A percentile compares a stretch with the other conserved stretches of the same genome.
Conservation (phyloP, 2,329 filamentous ascomycete species). For the Sporothrix sp. region DNA sequence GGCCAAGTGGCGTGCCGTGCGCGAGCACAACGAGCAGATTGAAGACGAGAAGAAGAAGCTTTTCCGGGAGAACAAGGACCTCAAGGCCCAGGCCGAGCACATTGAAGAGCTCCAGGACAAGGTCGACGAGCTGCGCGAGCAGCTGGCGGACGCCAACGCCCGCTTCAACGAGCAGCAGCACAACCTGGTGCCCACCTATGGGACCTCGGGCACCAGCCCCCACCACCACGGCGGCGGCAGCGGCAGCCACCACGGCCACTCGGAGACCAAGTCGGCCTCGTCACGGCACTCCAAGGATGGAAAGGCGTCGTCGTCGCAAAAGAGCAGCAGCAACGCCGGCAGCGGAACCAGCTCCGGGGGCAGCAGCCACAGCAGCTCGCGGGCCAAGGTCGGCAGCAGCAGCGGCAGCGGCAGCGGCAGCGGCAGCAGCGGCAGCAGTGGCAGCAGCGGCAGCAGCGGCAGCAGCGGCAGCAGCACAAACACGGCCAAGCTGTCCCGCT, state of each 20-base stretch:
- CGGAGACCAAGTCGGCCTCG: not conserved
- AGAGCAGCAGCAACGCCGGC: not conserved
- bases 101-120: slow-evolving; percentile 16
- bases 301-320: slow-evolving; percentile 4
- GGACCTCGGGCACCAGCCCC: slow-evolving; percentile 12
- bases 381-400: slow-evolving; percentile 9
- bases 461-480: slow-evolving; percentile 9
- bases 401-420: slow-evolving; percentile 12
- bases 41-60: slow-evolving; percentile 20
- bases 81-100: slow-evolving; percentile 12
- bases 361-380: slow-evolving; percentile 8
- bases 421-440: slow-evolving; percentile 3
- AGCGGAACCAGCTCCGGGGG: slow-evolving; percentile 3
- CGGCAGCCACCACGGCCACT: not conserved
- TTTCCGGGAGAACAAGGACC: slow-evolving; percentile 12
- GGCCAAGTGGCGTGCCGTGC: slow-evolving; percentile 16
- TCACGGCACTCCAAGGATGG: not conserved
- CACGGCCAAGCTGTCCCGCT: too few relatives aligned
- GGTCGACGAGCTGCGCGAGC: slow-evolving; percentile 17
- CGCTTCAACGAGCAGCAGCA: slow-evolving; percentile 20
- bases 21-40: slow-evolving; percentile 22
- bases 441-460: slow-evolving; percentile 5
- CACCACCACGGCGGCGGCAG: not conserved
- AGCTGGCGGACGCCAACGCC: slow-evolving; percentile 20
- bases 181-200: slow-evolving; percentile 16